Evolutionary conservation across 257 asterid species (phyloP).

Genomic region (Solanum arcanum): DNA sequence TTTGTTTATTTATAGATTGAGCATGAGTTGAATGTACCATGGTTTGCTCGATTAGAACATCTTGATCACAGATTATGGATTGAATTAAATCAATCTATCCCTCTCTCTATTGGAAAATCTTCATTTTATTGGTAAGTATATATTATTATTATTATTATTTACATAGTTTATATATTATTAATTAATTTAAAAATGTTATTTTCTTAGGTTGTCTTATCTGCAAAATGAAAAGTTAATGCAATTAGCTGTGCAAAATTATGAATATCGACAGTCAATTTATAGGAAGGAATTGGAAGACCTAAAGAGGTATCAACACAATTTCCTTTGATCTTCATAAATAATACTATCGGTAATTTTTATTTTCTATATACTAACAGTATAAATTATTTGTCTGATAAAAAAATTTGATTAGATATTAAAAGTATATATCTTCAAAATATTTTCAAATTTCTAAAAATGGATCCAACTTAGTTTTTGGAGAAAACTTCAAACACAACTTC

Average conservation of each 20-base stretch:
- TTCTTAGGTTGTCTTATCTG: slow-evolving; percentile 22
- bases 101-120: slow-evolving; percentile 23
- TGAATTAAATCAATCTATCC: slow-evolving; percentile 24
- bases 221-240: slow-evolving; percentile 31
- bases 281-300: slow-evolving; percentile 42
- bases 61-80: slow-evolving; percentile 55
- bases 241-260: slow-evolving; percentile 40
- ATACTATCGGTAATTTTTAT: background rate
- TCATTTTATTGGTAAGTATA: slow-evolving; percentile 28
- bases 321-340: background rate
- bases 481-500: background rate
- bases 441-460: background rate
- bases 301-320: slow-evolving; percentile 13
- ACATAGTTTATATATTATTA: background rate
- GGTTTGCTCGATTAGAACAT: slow-evolving; percentile 51
- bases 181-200: background rate
- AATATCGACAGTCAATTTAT: slow-evolving; percentile 31
- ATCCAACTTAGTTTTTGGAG: background rate
- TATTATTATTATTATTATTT: background rate
- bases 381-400: background rate
- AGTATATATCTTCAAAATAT: background rate
- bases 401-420: background rate
- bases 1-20: slow-evolving; percentile 18
- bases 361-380: background rate
- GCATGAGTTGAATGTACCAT: slow-evolving; percentile 36